Conservation (phyloP, 164 flowering plant genomes). For the Liriodendron chinense region DNA sequence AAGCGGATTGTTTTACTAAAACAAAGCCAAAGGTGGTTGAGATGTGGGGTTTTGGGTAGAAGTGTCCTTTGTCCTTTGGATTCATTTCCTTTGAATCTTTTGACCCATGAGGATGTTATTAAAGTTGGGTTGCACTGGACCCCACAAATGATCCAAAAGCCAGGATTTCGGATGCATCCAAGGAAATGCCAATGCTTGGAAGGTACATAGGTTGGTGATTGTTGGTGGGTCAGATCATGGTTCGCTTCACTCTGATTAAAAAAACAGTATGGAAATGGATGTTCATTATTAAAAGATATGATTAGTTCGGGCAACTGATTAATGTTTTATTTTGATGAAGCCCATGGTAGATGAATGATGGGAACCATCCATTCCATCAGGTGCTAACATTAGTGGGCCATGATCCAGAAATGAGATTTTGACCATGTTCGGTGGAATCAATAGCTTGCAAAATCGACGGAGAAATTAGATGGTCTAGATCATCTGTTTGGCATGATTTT, state of each 20-base stretch:
- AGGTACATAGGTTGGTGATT: conserved; percentile 5
- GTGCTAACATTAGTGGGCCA: background rate
- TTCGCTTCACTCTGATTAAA: background rate
- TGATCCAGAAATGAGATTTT: background rate
- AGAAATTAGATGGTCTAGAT: too few species aligned
- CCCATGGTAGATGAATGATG: background rate
- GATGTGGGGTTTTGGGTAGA: background rate
- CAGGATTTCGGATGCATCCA: background rate
- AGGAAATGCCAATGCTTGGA: background rate
- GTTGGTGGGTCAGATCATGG: conserved; percentile 20
- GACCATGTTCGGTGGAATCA: background rate
- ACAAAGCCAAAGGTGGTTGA: too few species aligned
- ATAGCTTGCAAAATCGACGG: too few species aligned
- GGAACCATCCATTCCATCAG: background rate
- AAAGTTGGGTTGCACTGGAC: conserved; percentile 7
- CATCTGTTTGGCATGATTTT: too few species aligned
- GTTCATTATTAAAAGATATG: background rate
- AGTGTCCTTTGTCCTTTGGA: background rate
- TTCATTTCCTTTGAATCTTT: conserved; percentile 7
- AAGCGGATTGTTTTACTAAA: too few species aligned
- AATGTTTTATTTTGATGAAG: background rate
- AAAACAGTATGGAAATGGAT: background rate
- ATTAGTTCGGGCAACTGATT: background rate
- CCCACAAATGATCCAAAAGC: background rate
- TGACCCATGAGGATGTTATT: conserved; percentile 10